These are phyloP conservation scores for Capsicum baccatum DNA, from an alignment of 257 asterid genomes.

Conservation along the genomic window DNA sequence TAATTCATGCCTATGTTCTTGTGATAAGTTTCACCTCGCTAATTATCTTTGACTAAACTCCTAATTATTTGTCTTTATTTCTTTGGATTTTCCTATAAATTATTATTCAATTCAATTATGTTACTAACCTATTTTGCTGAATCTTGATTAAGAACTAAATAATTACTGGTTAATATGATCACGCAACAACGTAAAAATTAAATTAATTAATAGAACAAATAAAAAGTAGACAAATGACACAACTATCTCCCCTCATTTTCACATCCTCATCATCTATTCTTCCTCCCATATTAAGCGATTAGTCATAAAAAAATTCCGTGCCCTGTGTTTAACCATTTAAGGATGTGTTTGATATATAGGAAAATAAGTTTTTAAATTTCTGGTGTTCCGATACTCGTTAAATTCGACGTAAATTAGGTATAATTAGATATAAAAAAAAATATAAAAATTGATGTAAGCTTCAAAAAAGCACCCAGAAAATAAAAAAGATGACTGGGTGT, in stretches of 20 bases:
- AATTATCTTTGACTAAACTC: neutral
- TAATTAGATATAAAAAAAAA: no score
- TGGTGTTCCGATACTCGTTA: no score
- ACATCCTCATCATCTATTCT: neutral
- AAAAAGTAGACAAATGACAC: neutral
- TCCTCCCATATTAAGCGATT: neutral
- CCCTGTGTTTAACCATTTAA: neutral
- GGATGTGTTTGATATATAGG: no score
- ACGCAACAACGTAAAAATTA: constrained; percentile 12
- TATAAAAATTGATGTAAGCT: no score
- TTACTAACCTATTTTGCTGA: neutral
- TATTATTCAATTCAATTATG: neutral
- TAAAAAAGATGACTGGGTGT: no score
- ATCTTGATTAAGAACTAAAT: constrained; percentile 16
- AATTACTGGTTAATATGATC: neutral
- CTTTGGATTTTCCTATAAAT: neutral
- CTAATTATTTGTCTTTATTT: neutral
- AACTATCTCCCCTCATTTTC: neutral
- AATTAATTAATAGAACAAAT: neutral
- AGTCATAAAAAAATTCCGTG: neutral
- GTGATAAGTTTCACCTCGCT: neutral
- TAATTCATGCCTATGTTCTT: neutral
- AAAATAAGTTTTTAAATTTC: no score
- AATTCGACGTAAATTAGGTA: no score
- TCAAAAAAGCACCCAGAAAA: no score